Evolutionary conservation across 2,329 filamentous ascomycete species (phyloP).

Genomic region (Diaporthe citrichinensis): DNA sequence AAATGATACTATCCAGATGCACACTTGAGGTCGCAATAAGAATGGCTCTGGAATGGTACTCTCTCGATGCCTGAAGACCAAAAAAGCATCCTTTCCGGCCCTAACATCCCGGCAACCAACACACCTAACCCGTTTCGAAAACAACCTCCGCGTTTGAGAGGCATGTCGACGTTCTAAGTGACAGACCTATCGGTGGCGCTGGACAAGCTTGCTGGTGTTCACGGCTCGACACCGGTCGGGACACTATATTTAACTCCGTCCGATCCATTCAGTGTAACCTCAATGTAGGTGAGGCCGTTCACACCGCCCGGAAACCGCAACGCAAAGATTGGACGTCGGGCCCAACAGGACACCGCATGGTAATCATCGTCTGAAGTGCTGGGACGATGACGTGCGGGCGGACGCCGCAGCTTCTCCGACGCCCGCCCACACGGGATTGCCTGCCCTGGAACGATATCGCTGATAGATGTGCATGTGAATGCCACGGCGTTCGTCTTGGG

Average conservation of each 20-base stretch:
- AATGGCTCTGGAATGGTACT: not conserved
- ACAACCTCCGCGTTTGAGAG: conserved; percentile 7
- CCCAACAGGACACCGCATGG: not conserved
- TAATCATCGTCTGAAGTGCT: conserved; percentile 10
- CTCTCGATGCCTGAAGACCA: not conserved
- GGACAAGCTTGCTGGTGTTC: not conserved
- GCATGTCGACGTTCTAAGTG: not conserved
- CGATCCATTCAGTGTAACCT: not conserved
- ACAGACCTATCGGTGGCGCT: conserved; percentile 10
- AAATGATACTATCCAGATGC: not conserved
- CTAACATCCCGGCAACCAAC: not conserved
- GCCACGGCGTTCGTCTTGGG: not conserved
- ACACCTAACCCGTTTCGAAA: not conserved
- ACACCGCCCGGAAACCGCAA: not conserved
- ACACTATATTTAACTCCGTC: conserved; percentile 5
- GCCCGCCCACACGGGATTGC: not conserved
- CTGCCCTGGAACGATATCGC: not conserved
- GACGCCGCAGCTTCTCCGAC: not conserved
- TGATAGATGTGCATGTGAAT: not conserved
- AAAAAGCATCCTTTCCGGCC: not conserved
- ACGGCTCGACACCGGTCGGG: not conserved
- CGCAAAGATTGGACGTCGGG: not conserved
- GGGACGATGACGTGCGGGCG: conserved; percentile 6
- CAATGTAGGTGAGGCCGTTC: not conserved
- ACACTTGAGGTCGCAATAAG: not conserved